These are phyloP conservation scores for Lanmaoa pseudosensibilis DNA, from an alignment of 768 basidiomycete species.

Conservation along the genomic window DNA sequence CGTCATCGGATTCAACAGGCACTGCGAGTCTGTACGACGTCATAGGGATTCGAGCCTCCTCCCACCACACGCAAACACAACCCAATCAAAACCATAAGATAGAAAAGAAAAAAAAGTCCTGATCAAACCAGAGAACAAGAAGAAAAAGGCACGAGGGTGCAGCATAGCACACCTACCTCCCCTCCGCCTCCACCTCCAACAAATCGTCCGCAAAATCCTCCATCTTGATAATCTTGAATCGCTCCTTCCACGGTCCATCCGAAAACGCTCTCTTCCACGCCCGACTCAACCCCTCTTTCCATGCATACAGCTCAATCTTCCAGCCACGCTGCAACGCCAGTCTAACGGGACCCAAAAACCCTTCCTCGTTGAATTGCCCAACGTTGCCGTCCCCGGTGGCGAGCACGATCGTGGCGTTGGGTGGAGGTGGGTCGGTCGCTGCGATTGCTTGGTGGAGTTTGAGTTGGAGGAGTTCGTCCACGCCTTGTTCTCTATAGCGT, in stretches of 20 bases:
- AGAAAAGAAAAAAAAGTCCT: too few species aligned
- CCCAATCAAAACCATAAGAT: neutral
- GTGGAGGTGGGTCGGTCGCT: conserved; percentile 61
- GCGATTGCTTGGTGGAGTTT: conserved; percentile 88
- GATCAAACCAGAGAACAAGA: neutral
- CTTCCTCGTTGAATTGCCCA: conserved; percentile 90
- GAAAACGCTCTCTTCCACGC: conserved; percentile 78
- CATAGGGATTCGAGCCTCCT: neutral
- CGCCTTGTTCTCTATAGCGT: conserved; percentile 86
- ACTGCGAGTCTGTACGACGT: neutral
- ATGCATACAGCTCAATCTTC: conserved; percentile 93
- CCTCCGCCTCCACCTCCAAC: conserved; percentile 42
- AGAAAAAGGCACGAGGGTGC: neutral
- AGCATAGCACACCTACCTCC: conserved; percentile 12
- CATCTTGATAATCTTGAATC: conserved; percentile 60
- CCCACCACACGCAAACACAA: neutral
- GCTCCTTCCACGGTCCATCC: conserved; percentile 39
- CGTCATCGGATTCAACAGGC: neutral
- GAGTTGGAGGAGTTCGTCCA: conserved; percentile 91
- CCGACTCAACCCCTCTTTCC: conserved; percentile 80
- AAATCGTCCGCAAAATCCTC: conserved; percentile 65
- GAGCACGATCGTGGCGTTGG: conserved; percentile 78
- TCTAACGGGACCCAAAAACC: conserved; percentile 85
- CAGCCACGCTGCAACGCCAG: conserved; percentile 87
- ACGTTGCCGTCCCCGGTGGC: conserved; percentile 94